Conservation (phyloP, 2,329 filamentous ascomycete genomes). For the Graphiopsis chlorocephala region DNA sequence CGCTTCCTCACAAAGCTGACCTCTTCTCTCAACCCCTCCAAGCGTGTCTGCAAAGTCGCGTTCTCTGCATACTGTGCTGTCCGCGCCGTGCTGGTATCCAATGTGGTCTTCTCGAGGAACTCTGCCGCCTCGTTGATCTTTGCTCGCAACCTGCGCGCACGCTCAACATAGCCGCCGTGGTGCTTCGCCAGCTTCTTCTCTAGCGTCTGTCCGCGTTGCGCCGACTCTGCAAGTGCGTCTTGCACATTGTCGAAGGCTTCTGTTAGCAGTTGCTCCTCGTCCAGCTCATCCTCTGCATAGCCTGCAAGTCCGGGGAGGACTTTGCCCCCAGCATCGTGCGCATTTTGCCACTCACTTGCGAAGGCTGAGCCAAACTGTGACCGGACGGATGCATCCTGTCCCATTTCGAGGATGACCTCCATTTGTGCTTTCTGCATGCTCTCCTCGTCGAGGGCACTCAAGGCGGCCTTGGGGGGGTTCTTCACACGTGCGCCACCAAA, state of each 20-base stretch:
- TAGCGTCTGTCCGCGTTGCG: slow-evolving; percentile 78
- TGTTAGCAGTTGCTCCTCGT: slow-evolving; percentile 64
- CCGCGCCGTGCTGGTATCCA: slow-evolving; percentile 70
- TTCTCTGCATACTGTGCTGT: slow-evolving; percentile 78
- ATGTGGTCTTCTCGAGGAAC: slow-evolving; percentile 69
- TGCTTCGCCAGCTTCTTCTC: slow-evolving; percentile 91
- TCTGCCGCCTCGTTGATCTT: slow-evolving; percentile 76
- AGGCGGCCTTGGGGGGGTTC: slow-evolving; percentile 53
- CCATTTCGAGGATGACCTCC: slow-evolving; percentile 69
- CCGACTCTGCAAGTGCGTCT: slow-evolving; percentile 68
- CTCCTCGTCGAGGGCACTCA: slow-evolving; percentile 68
- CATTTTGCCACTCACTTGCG: slow-evolving; percentile 45
- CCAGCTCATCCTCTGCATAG: slow-evolving; percentile 69
- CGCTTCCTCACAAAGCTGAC: slow-evolving; percentile 75
- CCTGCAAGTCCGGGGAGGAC: slow-evolving; percentile 75
- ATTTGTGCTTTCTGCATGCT: slow-evolving; percentile 72
- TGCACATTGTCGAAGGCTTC: slow-evolving; percentile 74
- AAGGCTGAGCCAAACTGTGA: slow-evolving; percentile 48
- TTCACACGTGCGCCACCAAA: slow-evolving; percentile 68
- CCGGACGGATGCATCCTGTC: slow-evolving; percentile 42
- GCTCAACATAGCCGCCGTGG: slow-evolving; percentile 85
- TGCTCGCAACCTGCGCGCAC: slow-evolving; percentile 72
- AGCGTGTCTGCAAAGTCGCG: slow-evolving; percentile 66
- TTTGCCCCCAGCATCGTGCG: slow-evolving; percentile 41
- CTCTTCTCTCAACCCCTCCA: slow-evolving; percentile 77